These are phyloP conservation scores for Pichia sp. DNA, from an alignment of 1,139 yeast species.

Conservation along the genomic window DNA sequence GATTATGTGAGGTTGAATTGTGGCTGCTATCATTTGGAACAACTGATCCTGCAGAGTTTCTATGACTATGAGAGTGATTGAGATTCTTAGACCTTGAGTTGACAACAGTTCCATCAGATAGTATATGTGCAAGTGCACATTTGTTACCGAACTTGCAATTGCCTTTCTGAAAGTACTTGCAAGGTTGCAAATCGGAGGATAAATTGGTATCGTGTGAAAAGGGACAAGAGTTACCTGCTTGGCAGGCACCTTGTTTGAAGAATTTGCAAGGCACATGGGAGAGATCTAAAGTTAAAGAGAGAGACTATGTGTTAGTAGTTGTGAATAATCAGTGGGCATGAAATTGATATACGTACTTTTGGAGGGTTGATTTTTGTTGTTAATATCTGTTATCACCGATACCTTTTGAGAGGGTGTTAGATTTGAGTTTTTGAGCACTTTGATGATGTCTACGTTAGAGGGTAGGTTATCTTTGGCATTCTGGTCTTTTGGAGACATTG, in stretches of 20 bases:
- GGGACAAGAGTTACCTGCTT: constrained; percentile 89
- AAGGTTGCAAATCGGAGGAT: constrained; percentile 61
- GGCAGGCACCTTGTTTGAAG: constrained; percentile 85
- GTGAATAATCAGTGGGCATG: neutral
- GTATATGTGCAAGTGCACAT: constrained; percentile 86
- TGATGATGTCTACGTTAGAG: constrained; percentile 14
- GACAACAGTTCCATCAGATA: constrained; percentile 83
- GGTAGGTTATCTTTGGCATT: no score
- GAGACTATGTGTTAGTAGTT: neutral
- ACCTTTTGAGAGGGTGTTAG: constrained; percentile 18
- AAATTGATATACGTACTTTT: constrained; percentile 20
- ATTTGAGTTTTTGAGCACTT: constrained; percentile 16
- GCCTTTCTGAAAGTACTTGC: constrained; percentile 92
- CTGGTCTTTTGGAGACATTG: no score
- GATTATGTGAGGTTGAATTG: neutral
- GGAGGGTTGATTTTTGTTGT: constrained; percentile 21
- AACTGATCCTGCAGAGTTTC: neutral
- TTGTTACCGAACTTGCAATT: constrained; percentile 90
- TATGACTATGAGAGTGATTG: neutral
- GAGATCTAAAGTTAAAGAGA: constrained; percentile 31
- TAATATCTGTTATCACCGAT: constrained; percentile 17
- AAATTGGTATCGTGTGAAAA: constrained; percentile 75
- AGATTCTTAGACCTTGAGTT: constrained; percentile 36
- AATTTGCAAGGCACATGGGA: constrained; percentile 97
- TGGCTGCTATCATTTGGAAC: neutral